Evolutionary conservation across 768 basidiomycete species (phyloP), one percentile per base, ranked within the genome.

Genomic region (Pulveroboletus sp.): DNA sequence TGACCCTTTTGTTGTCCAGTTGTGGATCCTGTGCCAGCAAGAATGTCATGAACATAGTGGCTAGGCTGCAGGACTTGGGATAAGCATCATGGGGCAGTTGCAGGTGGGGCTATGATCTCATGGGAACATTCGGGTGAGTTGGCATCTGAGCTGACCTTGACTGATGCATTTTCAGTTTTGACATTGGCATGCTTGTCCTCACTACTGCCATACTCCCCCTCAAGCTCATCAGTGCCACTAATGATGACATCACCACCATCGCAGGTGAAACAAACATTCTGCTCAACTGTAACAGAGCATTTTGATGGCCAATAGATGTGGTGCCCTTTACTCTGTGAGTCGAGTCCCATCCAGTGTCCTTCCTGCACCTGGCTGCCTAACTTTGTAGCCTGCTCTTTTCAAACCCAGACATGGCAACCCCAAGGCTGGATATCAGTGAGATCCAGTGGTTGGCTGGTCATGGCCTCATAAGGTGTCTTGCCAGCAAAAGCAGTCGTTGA

Each of bases 241-340:
- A 43, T 8, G 3, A 16, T 6, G 10, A 43, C 42, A 7, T 43
- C 14, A 7, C 3, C 8, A 9, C 31, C 31, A 43, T 32, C 8
- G 7, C 2, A 11, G 2, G 5, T 6, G 16, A 43, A 43, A 23
- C 30, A 6, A 12, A 32, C 30, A n/a, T 43, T 43, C 1, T 8
- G 30, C 9, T 43, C 30, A 11, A 43, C 30, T 2, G 3, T 43
- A 16, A 43, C 30, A 16, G 42, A 22, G 12, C 20, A 6, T 5
- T 10, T 22, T 14, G 13, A 30, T 5, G 31, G 31, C 43, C 43
- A 43, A 14, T 31, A 10, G 20, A 43, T 9, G 4, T 8, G 14
- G 16, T 43, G 30, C 9, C 43, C 43, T 14, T 43, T 43, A 13
- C 43, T 43, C 20, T 43, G 43, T 43, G 30, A 43, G 43, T 43